Evolutionary conservation across 805 yeast genomes (phyloP).

Genomic region (Ogataea henricii): DNA sequence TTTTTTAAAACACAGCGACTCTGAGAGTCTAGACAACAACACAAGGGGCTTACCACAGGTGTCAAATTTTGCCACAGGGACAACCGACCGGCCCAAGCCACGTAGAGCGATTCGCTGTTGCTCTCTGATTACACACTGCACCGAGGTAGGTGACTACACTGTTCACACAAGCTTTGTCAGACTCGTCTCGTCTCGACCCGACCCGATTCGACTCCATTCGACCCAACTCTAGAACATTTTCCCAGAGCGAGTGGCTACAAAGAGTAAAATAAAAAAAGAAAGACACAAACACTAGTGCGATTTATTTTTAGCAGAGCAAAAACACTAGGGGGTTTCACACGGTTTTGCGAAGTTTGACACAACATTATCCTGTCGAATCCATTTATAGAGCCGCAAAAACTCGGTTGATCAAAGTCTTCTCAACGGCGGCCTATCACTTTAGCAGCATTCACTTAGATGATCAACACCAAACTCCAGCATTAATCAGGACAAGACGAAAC

Average conservation of each 20-base stretch:
- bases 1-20: constrained; percentile 1
- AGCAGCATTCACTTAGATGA: background rate
- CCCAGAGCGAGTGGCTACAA: background rate
- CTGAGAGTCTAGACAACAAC: constrained; percentile 1
- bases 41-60: background rate
- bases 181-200: too few relatives aligned
- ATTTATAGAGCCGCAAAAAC: constrained; percentile 2
- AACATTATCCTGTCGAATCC: background rate
- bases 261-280: background rate
- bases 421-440: background rate
- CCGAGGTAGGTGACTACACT: too few relatives aligned
- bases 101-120: background rate
- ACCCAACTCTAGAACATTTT: background rate
- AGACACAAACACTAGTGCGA: background rate
- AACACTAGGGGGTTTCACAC: background rate
- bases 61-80: too few relatives aligned
- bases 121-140: background rate
- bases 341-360: constrained; percentile 1
- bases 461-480: background rate
- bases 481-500: background rate
- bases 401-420: background rate
- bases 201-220: background rate
- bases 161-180: too few relatives aligned
- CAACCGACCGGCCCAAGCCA: too few relatives aligned
- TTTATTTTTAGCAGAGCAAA: constrained; percentile 8